Evolutionary conservation across 1,284 basidiomycete species (phyloP).

Genomic region (Irpex sp.): DNA sequence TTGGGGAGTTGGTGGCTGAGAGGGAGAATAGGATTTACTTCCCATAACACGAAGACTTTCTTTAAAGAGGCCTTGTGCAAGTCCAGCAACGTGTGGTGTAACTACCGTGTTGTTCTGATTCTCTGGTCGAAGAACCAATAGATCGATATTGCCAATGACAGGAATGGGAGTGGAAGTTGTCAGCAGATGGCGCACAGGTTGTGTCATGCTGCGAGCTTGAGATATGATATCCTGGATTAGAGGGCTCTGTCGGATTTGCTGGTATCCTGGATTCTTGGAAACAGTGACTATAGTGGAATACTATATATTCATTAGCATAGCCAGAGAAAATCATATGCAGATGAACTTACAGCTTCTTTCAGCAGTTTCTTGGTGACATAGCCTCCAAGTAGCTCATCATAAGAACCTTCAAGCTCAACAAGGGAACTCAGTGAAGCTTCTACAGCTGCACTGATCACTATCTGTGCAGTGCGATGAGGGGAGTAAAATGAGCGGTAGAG

Average conservation of each 20-base stretch:
- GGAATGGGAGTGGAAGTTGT: neutral
- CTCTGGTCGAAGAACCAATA: slow-evolving; percentile 48
- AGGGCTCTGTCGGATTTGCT: neutral
- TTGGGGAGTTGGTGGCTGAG: neutral
- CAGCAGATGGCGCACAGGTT: neutral
- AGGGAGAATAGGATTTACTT: neutral
- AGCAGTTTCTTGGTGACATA: slow-evolving; percentile 7
- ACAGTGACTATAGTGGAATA: slow-evolving; percentile 8
- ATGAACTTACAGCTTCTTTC: slow-evolving; percentile 14
- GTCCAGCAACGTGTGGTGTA: slow-evolving; percentile 49
- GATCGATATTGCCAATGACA: slow-evolving; percentile 41
- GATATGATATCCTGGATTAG: neutral
- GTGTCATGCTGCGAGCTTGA: neutral
- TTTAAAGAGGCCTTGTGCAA: slow-evolving; percentile 47
- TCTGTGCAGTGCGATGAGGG: slow-evolving; percentile 46
- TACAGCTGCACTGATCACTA: slow-evolving; percentile 25
- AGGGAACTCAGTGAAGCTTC: slow-evolving; percentile 9
- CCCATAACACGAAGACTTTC: slow-evolving; percentile 54
- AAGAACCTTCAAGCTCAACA: slow-evolving; percentile 9
- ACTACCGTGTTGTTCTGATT: slow-evolving; percentile 57
- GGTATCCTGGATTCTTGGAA: slow-evolving; percentile 1
- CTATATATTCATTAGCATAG: neutral
- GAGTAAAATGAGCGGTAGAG: slow-evolving; percentile 47
- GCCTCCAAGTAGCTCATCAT: slow-evolving; percentile 6
- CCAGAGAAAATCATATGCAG: neutral